Conservation (phyloP, 2,329 filamentous ascomycete genomes). For the Talaromyces sp. region DNA sequence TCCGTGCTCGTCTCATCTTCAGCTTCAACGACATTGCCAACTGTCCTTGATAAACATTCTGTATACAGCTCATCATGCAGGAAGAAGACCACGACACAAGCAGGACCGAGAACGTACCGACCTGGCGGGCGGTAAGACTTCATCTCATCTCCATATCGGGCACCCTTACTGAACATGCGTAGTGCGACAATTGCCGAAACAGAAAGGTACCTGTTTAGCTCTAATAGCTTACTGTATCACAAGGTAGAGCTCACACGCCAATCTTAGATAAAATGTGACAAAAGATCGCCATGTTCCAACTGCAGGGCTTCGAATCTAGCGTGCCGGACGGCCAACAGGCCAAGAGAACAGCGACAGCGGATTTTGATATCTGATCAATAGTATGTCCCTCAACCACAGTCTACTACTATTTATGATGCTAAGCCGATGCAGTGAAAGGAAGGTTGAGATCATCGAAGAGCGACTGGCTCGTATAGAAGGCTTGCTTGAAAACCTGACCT, state of each 20-base stretch:
- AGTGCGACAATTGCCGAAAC: conserved; percentile 18
- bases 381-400: conserved; percentile 23
- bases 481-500: conserved; percentile 34
- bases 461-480: conserved; percentile 47
- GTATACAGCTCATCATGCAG: conserved; percentile 1
- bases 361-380: conserved; percentile 41
- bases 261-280: conserved; percentile 38
- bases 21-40: background rate
- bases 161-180: background rate
- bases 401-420: background rate
- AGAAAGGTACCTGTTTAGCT: conserved; percentile 13
- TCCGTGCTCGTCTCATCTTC: background rate
- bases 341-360: conserved; percentile 34
- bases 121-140: conserved; percentile 15
- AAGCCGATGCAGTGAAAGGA: conserved; percentile 42
- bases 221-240: no score
- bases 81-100: background rate
- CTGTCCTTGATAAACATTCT: background rate
- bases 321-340: conserved; percentile 36
- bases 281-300: conserved; percentile 39
- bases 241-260: background rate
- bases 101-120: conserved; percentile 8
- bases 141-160: background rate
- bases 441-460: conserved; percentile 50
- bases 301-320: conserved; percentile 33